Conservation (phyloP, 371 early-diverging fungal species). For the Mortierella sp. region DNA sequence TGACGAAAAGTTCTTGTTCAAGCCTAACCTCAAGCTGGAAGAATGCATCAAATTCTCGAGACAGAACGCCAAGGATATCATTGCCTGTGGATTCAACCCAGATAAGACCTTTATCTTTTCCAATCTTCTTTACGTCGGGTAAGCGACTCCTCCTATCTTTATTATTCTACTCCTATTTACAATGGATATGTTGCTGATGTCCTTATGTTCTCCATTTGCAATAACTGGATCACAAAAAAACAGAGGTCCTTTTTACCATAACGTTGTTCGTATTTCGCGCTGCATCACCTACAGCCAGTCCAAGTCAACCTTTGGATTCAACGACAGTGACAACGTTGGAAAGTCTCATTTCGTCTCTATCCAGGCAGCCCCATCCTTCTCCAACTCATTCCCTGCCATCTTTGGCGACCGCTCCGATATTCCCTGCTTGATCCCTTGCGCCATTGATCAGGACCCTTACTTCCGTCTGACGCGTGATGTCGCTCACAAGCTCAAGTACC, state of each 20-base stretch:
- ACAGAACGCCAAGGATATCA: conserved; percentile 98
- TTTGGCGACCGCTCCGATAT: conserved; percentile 93
- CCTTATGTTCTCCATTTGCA: too few species aligned
- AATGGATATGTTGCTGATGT: too few species aligned
- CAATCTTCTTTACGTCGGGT: conserved; percentile 94
- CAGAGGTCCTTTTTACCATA: conserved; percentile 92
- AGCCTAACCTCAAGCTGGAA: conserved; percentile 91
- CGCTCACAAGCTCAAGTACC: conserved; percentile 93
- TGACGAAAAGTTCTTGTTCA: conserved; percentile 99
- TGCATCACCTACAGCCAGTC: conserved; percentile 88
- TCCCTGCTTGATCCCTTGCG: conserved; percentile 98
- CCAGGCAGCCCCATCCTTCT: conserved; percentile 96
- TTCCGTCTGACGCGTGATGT: conserved; percentile 99
- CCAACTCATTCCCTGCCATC: conserved; percentile 95
- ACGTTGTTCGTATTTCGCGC: conserved; percentile 89
- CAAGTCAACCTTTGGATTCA: conserved; percentile 95
- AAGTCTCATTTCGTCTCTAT: conserved; percentile 93
- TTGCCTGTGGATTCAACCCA: conserved; percentile 98
- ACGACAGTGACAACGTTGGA: conserved; percentile 85
- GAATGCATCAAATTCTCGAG: conserved; percentile 84
- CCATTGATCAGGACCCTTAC: conserved; percentile 99
- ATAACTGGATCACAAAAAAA: too few species aligned
- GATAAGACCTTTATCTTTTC: conserved; percentile 99
- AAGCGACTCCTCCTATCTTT: conserved; percentile 18
- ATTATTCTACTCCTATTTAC: too few species aligned